Base-by-base conservation (phyloP, 805 yeast species). In the Candida xyloterini region DNA sequence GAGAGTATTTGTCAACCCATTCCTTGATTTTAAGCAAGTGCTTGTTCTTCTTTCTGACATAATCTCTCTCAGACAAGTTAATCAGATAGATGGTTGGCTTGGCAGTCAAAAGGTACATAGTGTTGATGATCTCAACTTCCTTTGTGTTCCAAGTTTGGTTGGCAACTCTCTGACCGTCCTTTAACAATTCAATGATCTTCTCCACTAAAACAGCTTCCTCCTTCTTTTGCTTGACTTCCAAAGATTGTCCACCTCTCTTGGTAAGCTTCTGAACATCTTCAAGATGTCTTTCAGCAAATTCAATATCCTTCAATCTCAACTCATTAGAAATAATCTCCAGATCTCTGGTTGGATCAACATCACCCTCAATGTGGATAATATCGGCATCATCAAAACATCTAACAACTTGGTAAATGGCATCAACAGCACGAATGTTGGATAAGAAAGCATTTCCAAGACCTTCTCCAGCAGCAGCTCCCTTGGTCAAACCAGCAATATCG, bases 341-440 rank as follows among this genome's bases (percentile, higher is more conserved):
- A 69, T 93, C 99, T 62, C 95, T 86, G 36, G 78, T 81, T 49
- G 99, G 99, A 68, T 93, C 81, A 47, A 93, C 99, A 57, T 90
- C 96, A 63, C 93, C 93, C 70, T 89, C 96, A 57, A 93, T 85
- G 69, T 93, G 99, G 55, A 90, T 89, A 57, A 93, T 93, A 62
- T 93, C 99, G 27, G 96, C 95, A 66, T 93, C 99, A 61, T 89
- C 96, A 59, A 93, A 93, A 68, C 95, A 86, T 69, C 99, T 83
- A 35, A 93, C 98, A 50, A 93, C 96, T 71, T 93, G 98, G 71
- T 85, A 93, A 51, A 93, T 83, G 48, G 97, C 96, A 76, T 93
- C 99, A 42, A 93, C 99, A 34, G 96, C 93, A 68, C 98, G 80
- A 57, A 93, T 93, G 66, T 93, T 90, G 53, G 95, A 83, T 70